A percentile compares a stretch with the other conserved stretches of the same genome.
phyloP scores from a whole-genome alignment of 345 rosid species.

The Geranium rotundifolium region DNA sequence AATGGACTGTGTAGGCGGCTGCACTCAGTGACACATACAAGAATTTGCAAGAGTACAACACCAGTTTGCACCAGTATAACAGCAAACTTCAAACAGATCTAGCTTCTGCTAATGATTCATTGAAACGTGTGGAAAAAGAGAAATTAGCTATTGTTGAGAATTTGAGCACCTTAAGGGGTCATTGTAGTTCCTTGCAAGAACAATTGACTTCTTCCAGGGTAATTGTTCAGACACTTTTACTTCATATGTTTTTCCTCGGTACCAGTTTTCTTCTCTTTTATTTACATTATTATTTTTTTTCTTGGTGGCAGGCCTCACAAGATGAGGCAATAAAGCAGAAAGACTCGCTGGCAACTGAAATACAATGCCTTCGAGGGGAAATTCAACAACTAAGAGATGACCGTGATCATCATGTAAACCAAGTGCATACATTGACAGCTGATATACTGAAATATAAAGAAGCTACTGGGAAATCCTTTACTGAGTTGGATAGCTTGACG shows the following conservation, averaged over 20 bases:
- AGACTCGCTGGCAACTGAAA: constrained; percentile 49
- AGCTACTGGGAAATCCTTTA: constrained; percentile 56
- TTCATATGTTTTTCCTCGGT: not conserved
- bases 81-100: constrained; percentile 62
- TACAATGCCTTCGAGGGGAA: constrained; percentile 62
- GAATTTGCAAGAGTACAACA: constrained; percentile 72
- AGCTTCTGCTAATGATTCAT: constrained; percentile 43
- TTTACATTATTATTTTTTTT: not conserved
- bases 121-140: constrained; percentile 63
- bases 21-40: constrained; percentile 64
- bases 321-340: constrained; percentile 66
- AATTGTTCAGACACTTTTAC: constrained; percentile 14
- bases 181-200: constrained; percentile 68
- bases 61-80: constrained; percentile 72
- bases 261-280: not conserved
- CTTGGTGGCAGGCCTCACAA: constrained; percentile 38
- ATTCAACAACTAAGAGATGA: constrained; percentile 78
- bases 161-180: constrained; percentile 74
- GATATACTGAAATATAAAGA: constrained; percentile 55
- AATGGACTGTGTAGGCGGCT: constrained; percentile 31
- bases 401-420: constrained; percentile 58
- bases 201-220: constrained; percentile 65
- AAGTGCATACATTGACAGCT: constrained; percentile 44
- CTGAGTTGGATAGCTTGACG: constrained; percentile 52
- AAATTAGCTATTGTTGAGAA: constrained; percentile 69